A percentile compares a stretch with the other conserved stretches of the same genome.
Evolutionary conservation across 108 stramenopile genomes (phyloP).

Genomic region (Cyclotella sp.): DNA sequence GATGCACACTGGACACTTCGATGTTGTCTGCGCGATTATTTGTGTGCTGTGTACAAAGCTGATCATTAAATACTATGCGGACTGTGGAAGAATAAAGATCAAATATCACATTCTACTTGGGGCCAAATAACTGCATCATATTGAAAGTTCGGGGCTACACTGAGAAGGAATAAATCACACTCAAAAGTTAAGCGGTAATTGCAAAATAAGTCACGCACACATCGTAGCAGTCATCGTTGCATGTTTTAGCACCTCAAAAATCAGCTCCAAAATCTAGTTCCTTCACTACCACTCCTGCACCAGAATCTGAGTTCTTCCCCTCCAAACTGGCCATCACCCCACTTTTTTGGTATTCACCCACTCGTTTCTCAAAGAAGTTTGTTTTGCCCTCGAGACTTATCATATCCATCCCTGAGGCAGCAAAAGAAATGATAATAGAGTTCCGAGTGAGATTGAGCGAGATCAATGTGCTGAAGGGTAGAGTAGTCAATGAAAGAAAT

Average conservation of each 20-base stretch:
- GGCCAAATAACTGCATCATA: too few relatives aligned
- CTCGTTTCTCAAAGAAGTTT: constrained; percentile 99
- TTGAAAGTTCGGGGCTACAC: too few relatives aligned
- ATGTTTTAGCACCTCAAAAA: constrained; percentile 42
- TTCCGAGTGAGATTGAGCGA: neutral
- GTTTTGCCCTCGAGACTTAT: constrained; percentile 96
- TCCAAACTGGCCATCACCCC: constrained; percentile 91
- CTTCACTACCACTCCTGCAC: constrained; percentile 19
- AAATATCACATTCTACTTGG: too few relatives aligned
- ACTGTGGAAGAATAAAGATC: too few relatives aligned
- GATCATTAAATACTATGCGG: too few relatives aligned
- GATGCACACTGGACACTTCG: too few relatives aligned
- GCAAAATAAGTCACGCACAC: too few relatives aligned
- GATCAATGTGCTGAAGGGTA: neutral
- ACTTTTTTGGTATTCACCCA: constrained; percentile 96
- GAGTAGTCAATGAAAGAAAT: neutral
- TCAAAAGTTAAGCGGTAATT: too few relatives aligned
- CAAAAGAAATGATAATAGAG: neutral
- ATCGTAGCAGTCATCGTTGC: neutral
- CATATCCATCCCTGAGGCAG: constrained; percentile 86
- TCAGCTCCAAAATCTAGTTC: constrained; percentile 74
- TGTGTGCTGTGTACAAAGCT: too few relatives aligned
- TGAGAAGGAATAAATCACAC: too few relatives aligned
- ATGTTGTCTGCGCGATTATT: too few relatives aligned
- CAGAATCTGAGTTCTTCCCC: constrained; percentile 31